Evolutionary conservation across 2,329 filamentous ascomycete genomes (phyloP), one percentile per base, ranked within the genome.

Genomic region (Elsinoe arachidis): DNA sequence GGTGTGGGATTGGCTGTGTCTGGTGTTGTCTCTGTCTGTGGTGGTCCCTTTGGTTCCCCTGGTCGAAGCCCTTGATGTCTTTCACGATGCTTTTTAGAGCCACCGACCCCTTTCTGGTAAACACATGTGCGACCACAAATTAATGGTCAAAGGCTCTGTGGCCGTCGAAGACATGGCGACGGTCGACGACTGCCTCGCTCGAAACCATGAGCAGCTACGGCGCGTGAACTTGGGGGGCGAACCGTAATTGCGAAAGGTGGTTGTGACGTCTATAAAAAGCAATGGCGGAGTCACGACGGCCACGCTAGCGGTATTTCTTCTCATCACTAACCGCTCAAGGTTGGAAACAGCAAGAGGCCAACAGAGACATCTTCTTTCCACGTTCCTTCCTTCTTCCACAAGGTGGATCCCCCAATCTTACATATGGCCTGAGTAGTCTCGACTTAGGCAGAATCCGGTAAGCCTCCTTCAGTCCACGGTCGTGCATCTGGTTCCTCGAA

Each of bases 211-310:
- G 14, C 17, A 21, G 11, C 44, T n/a, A n/a, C 15, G 44, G 23
- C 23, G 23, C 23, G 17, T 49, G 44, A n/a, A 33, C n/a, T 49
- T 21, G 44, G 30, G 44, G 6, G 26, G 26, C 21, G 17, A 23
- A 34, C 26, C 46, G 46, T 51, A 35, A 51, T 51, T 51, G 46
- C 46, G 46, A 51, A 51, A 51, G 46, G 46, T 51, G 46, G 46
- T 51, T 51, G 46, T 51, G 46, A 15, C 26, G 7, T 23, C 46
- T 51, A 51, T 34, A 34, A 51, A 26, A 35, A 51, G 46, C 26
- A 35, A 15, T 30, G 34, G 26, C 46, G 5, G 46, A 51, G 46
- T 51, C 46, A 35, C 46, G 46, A 23, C 34, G 34, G 26, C 46
- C 46, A 35, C 46, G 46, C 46, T 51, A 51, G 26, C 46, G 46